These are phyloP conservation scores for Russula vinacea DNA, from an alignment of 768 basidiomycete species.

Conservation along the genomic window DNA sequence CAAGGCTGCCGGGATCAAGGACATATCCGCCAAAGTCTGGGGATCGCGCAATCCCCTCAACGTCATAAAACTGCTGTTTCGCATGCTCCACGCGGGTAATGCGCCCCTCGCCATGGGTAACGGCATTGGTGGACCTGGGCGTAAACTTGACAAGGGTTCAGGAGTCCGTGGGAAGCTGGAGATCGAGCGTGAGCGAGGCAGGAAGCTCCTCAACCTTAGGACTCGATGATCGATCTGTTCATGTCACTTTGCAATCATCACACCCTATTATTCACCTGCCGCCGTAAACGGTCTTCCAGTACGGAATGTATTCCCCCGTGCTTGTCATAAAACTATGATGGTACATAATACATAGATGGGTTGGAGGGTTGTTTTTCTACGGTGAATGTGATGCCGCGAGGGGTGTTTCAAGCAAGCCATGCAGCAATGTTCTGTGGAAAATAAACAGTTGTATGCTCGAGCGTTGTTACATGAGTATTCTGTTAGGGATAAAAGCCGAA, in stretches of 20 bases:
- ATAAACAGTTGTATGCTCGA: constrained; percentile 25
- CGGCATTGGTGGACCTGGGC: constrained; percentile 69
- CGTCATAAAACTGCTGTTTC: constrained; percentile 81
- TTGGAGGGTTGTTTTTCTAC: constrained; percentile 25
- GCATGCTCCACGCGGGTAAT: constrained; percentile 82
- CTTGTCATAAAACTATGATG: constrained; percentile 24
- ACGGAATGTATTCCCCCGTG: constrained; percentile 18
- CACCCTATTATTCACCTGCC: constrained; percentile 14
- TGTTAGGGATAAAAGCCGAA: constrained; percentile 12
- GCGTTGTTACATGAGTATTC: constrained; percentile 17
- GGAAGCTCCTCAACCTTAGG: constrained; percentile 67
- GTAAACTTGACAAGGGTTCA: constrained; percentile 68
- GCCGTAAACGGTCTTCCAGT: constrained; percentile 4
- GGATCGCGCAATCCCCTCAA: constrained; percentile 84
- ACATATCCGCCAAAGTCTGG: constrained; percentile 92
- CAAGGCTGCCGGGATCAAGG: constrained; percentile 92
- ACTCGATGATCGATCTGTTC: constrained; percentile 39
- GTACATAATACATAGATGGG: constrained; percentile 29
- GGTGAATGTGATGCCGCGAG: constrained; percentile 16
- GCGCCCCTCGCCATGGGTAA: constrained; percentile 79
- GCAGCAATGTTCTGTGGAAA: constrained; percentile 17
- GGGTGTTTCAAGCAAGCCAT: constrained; percentile 1
- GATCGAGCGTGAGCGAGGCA: constrained; percentile 78
- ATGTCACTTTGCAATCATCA: constrained; percentile 11
- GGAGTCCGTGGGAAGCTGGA: constrained; percentile 68